These are phyloP conservation scores for Scenedesmus sp. DNA, from an alignment of 163 green algal species.

Conservation along the genomic window DNA sequence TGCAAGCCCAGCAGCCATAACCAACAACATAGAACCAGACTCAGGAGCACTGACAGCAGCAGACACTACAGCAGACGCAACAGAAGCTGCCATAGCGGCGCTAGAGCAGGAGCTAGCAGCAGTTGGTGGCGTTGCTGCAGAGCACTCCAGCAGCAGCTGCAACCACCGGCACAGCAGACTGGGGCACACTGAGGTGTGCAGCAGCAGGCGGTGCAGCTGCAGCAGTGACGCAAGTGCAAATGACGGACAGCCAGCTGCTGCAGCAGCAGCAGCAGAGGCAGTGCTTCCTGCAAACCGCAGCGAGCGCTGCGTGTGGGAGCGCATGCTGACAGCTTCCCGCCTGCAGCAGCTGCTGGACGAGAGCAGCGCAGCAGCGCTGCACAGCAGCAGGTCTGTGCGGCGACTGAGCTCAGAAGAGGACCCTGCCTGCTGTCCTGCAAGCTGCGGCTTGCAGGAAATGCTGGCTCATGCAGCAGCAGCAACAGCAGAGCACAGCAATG, in stretches of 20 bases:
- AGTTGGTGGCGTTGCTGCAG: not conserved
- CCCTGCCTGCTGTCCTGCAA: not conserved
- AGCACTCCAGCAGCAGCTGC: not conserved
- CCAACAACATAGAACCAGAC: not conserved
- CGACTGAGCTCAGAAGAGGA: not conserved
- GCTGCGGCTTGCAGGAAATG: not conserved
- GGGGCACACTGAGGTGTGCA: not conserved
- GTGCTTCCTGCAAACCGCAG: not conserved
- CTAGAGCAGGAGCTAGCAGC: not conserved
- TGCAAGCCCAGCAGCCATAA: not conserved
- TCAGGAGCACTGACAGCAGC: slow-evolving; percentile 19
- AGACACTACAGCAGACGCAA: not conserved
- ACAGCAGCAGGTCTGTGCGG: slow-evolving; percentile 2
- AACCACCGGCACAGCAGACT: not conserved
- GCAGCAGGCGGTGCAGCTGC: not conserved
- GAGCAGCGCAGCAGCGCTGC: not conserved
- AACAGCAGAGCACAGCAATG: not conserved
- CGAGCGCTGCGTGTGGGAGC: slow-evolving; percentile 14
- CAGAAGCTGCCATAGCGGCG: not conserved
- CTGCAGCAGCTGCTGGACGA: slow-evolving; percentile 25
- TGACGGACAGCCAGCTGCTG: not conserved
- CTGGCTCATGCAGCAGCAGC: not conserved
- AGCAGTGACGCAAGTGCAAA: not conserved
- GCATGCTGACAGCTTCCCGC: not conserved
- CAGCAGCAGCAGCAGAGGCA: not conserved